phyloP scores from a whole-genome alignment of 495 filamentous ascomycete genomes.

The Talaromyces borbonicus region DNA sequence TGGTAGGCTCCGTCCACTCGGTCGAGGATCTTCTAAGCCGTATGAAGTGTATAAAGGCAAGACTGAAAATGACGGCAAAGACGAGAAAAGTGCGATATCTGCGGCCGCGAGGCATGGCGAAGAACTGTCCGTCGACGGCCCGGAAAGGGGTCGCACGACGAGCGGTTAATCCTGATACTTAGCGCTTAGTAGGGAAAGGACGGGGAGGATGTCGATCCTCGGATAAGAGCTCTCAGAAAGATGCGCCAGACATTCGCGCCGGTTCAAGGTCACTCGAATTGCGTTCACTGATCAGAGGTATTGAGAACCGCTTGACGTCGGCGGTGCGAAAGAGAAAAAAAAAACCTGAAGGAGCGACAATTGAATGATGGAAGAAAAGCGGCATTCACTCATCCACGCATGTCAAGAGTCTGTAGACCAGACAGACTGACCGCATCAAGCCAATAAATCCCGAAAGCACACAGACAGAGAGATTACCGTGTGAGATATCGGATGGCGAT shows the following conservation, averaged over 20 bases:
- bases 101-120: conserved; percentile 62
- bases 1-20: background rate
- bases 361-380: background rate
- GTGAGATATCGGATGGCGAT: too few species aligned
- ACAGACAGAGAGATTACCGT: too few species aligned
- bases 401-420: too few species aligned
- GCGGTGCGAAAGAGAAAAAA: background rate
- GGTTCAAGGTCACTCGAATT: too few species aligned
- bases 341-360: background rate
- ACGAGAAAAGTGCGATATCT: conserved; percentile 67
- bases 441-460: too few species aligned
- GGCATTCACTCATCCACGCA: background rate
- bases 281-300: too few species aligned
- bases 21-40: conserved; percentile 22
- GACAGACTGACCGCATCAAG: too few species aligned
- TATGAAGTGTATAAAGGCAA: conserved; percentile 56
- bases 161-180: too few species aligned
- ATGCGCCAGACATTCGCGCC: background rate
- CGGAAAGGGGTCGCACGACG: too few species aligned
- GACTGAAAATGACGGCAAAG: conserved; percentile 53
- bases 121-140: background rate
- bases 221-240: background rate
- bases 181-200: background rate
- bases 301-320: background rate
- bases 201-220: background rate